Percentiles rank a stretch among this genome's conserved stretches.
phyloP scores from a whole-genome alignment of 306 rosid genomes.

The Adenanthera pavonina region DNA sequence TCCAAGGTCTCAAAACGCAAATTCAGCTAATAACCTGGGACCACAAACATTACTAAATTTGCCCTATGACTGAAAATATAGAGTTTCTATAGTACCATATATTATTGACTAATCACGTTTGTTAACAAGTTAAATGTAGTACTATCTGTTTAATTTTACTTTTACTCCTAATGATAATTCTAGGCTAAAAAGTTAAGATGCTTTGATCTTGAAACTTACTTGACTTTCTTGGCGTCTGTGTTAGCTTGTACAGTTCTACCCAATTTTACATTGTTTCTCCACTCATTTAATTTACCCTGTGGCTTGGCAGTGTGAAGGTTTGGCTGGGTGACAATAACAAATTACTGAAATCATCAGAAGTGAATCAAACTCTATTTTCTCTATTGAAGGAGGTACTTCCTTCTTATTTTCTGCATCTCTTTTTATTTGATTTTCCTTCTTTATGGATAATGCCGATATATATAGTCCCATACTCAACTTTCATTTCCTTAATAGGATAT shows the following conservation, averaged over 20 bases:
- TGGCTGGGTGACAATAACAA: conserved; percentile 68
- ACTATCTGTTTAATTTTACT: background rate
- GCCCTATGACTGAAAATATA: background rate
- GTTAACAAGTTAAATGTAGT: background rate
- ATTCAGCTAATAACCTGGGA: background rate
- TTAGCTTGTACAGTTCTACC: background rate
- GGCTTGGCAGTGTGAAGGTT: conserved; percentile 70
- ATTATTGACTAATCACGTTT: background rate
- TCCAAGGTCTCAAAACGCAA: conserved; percentile 1
- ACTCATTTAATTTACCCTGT: conserved; percentile 16
- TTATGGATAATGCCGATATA: conserved; percentile 35
- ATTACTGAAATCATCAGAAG: conserved; percentile 64
- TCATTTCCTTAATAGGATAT: conserved; percentile 65
- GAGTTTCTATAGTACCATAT: background rate
- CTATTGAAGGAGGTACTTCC: conserved; percentile 78
- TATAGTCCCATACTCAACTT: conserved; percentile 28
- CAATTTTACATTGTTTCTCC: background rate
- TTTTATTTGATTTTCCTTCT: conserved; percentile 25
- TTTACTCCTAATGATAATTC: conserved; percentile 20
- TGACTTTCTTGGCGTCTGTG: background rate
- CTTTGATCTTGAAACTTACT: background rate
- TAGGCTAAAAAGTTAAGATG: conserved; percentile 9
- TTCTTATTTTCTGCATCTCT: conserved; percentile 31
- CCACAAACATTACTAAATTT: background rate
- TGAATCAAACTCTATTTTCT: conserved; percentile 54